phyloP scores from a whole-genome alignment of 768 basidiomycete genomes.

The Gautieria morchelliformis region DNA sequence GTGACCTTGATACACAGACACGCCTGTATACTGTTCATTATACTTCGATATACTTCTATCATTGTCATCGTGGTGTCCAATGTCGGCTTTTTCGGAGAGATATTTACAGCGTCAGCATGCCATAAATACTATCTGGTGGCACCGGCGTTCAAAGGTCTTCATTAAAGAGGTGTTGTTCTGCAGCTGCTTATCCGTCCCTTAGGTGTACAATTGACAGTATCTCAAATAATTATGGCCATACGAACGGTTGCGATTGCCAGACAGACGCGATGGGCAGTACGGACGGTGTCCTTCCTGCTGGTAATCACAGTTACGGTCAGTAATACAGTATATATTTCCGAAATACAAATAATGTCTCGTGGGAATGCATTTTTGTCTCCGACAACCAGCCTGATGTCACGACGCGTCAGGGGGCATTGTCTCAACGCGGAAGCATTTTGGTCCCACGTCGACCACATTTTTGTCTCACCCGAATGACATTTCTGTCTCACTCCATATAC shows the following conservation, averaged over 20 bases:
- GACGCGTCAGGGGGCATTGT: no score
- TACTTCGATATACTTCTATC: conserved; percentile 45
- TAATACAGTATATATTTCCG: conserved; percentile 6
- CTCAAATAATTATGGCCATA: conserved; percentile 54
- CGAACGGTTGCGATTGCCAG: conserved; percentile 53
- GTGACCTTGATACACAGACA: conserved; percentile 18
- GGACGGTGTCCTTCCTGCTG: conserved; percentile 31
- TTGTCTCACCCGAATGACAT: no score
- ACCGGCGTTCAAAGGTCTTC: conserved; percentile 52
- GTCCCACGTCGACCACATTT: no score
- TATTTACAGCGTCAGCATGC: conserved; percentile 42
- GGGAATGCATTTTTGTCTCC: no score
- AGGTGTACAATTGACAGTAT: conserved; percentile 58
- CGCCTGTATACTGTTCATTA: conserved; percentile 35
- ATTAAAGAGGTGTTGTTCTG: conserved; percentile 1
- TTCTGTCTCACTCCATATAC: no score
- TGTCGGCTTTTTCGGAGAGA: conserved; percentile 45
- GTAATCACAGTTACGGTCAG: conserved; percentile 35
- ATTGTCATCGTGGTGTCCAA: conserved; percentile 40
- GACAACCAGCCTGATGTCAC: no score
- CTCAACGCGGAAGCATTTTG: no score
- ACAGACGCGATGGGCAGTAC: conserved; percentile 32
- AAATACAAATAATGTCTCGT: no score
- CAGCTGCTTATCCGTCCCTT: background rate
- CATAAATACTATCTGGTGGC: conserved; percentile 38